Evolutionary conservation across 257 asterid species (phyloP), one percentile per base, ranked within the genome.

Genomic region (Petunia secreta): DNA sequence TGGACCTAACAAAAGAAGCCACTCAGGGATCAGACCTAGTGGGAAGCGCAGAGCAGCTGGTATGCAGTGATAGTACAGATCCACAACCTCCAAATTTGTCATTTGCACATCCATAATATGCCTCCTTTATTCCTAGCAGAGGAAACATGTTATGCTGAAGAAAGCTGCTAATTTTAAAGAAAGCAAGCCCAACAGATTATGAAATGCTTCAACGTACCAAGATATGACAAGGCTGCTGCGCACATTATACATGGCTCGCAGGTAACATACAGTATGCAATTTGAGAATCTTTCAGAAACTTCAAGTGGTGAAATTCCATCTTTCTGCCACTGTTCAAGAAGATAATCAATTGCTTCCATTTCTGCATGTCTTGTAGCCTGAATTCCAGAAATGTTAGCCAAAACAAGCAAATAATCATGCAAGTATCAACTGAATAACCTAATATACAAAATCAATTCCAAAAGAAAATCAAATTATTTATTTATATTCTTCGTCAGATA

Each of bases 201-300:
- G 60, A 81, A 39, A 38, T 77, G 50, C 79, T 40, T 65, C 36
- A 63, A 59, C 86, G 75, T 87, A 89, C 98, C 98, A 79, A 90
- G 90, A 59, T 90, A 87, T 16, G 99, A 92, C 69, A 93, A 85
- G 63, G 96, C 97, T 34, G 96, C 88, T 62, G 98, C 98, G 71
- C 99, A 96, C 98, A 91, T 96, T 89, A 96, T 92, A 80, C 97
- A 96, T 13, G 98, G 99, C 86, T 95, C 99, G 75, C 98, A 94
- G 39, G 98, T 95, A 68, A 93, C 98, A 79, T 92, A 93, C 50
- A 95, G 94, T 16, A 74, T 82, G 89, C 98, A 90, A 53, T 87
- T 87, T 36, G 96, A 89, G 81, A 96, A 91, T 71, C 68, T 92
- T 71, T 75, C 85, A 62, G 91, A 87, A 39, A 89, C 89, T 64